Evolutionary conservation across 164 flowering plant species (phyloP).

Genomic region (Vitis vinifera): DNA sequence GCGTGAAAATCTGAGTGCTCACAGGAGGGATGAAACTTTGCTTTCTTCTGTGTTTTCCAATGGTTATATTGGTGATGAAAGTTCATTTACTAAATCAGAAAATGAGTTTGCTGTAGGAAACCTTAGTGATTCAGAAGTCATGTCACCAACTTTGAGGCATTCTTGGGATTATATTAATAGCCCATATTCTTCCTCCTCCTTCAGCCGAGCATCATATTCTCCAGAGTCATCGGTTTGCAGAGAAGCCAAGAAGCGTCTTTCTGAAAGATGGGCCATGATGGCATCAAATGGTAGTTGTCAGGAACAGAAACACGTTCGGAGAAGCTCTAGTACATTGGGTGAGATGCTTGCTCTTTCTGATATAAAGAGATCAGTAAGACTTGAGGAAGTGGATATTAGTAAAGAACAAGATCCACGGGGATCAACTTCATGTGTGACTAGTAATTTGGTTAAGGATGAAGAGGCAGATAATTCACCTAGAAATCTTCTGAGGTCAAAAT

Average conservation of each 20-base stretch:
- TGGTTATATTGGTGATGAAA: conserved; percentile 85
- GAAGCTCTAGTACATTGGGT: conserved; percentile 87
- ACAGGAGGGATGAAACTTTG: conserved; percentile 61
- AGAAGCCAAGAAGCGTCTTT: conserved; percentile 95
- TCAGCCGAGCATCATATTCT: conserved; percentile 74
- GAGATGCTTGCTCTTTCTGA: conserved; percentile 98
- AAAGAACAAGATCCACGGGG: conserved; percentile 41
- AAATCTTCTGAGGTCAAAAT: conserved; percentile 75
- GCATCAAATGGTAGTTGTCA: conserved; percentile 52
- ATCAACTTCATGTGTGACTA: conserved; percentile 30
- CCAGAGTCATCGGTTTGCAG: conserved; percentile 92
- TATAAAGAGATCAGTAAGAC: conserved; percentile 35
- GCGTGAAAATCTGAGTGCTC: conserved; percentile 55
- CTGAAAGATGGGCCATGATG: conserved; percentile 95
- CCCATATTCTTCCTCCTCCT: conserved; percentile 67
- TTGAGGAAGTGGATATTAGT: conserved; percentile 30
- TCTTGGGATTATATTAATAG: conserved; percentile 82
- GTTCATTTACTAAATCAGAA: conserved; percentile 78
- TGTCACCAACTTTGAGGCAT: conserved; percentile 78
- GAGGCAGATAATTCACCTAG: conserved; percentile 44
- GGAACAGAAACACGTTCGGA: conserved; percentile 60
- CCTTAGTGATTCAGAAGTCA: conserved; percentile 77
- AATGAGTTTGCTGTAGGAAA: conserved; percentile 56
- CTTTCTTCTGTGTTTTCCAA: conserved; percentile 75
- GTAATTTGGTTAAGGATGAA: conserved; percentile 29